phyloP scores from a whole-genome alignment of 768 basidiomycete species.

The Russula virescens region DNA sequence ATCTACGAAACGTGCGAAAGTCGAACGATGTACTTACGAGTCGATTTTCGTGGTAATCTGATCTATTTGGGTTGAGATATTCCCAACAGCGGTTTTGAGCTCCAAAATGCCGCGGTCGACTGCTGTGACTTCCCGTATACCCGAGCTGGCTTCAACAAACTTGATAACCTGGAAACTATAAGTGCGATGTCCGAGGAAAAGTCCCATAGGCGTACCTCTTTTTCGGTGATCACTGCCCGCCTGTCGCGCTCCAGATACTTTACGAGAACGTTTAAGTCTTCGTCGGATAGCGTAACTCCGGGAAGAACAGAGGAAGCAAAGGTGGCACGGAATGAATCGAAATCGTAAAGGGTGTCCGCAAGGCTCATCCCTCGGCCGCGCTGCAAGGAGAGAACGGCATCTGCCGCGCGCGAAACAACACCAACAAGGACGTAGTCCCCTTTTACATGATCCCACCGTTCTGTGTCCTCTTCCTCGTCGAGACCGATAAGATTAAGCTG shows the following conservation, averaged over 20 bases:
- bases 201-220: conserved; percentile 47
- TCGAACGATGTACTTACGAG: conserved; percentile 43
- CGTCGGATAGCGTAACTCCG: conserved; percentile 45
- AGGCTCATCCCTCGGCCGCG: conserved; percentile 42
- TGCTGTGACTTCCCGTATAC: conserved; percentile 53
- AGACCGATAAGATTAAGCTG: conserved; percentile 64
- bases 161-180: conserved; percentile 64
- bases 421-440: conserved; percentile 67
- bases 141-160: conserved; percentile 46
- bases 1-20: neutral
- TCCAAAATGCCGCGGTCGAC: conserved; percentile 81
- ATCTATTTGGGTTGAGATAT: conserved; percentile 63
- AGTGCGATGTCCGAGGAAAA: neutral
- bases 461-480: conserved; percentile 47
- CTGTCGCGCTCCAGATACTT: conserved; percentile 78
- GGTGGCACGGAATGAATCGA: conserved; percentile 51
- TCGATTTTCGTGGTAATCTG: conserved; percentile 64
- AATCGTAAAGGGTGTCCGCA: conserved; percentile 56
- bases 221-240: conserved; percentile 53
- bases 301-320: conserved; percentile 46
- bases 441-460: conserved; percentile 50
- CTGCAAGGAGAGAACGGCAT: conserved; percentile 43
- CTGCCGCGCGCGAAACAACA: conserved; percentile 63
- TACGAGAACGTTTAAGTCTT: conserved; percentile 64
- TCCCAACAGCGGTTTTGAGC: conserved; percentile 63